Conservation (phyloP, 208 protist genomes). For the Trypanosoma vivax region DNA sequence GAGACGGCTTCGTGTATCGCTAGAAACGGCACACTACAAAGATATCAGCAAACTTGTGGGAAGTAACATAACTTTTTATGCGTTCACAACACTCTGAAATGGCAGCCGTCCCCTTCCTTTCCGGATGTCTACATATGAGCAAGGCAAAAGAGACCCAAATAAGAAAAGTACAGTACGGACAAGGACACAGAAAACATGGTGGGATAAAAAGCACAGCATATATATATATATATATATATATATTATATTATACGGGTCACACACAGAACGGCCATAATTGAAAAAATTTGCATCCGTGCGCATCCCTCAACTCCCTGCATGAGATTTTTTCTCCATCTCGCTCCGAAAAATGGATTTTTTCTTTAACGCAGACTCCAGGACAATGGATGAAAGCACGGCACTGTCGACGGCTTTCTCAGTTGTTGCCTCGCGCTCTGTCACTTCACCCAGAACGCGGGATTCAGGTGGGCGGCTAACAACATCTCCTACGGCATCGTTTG, state of each 20-base stretch:
- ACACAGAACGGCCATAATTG: background rate
- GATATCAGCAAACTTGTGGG: no score
- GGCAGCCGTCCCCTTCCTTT: no score
- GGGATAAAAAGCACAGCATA: no score
- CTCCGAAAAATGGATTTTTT: conserved; percentile 47
- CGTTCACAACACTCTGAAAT: no score
- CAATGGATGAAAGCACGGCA: background rate
- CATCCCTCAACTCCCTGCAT: conserved; percentile 12
- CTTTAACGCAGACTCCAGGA: conserved; percentile 14
- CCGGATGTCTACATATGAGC: no score
- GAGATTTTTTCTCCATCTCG: conserved; percentile 10
- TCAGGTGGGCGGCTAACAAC: background rate
- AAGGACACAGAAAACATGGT: no score
- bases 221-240: background rate
- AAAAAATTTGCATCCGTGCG: background rate
- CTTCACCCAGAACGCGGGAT: conserved; percentile 31
- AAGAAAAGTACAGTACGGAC: no score
- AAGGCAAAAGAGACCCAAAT: no score
- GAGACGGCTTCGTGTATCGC: no score
- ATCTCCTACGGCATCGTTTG: background rate
- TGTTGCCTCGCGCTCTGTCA: conserved; percentile 34
- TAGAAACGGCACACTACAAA: no score
- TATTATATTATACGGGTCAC: background rate
- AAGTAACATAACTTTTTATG: no score
- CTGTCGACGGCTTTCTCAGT: no score